Evolutionary conservation across 495 filamentous ascomycete genomes (phyloP), one percentile per base, ranked within the genome.

Genomic region (Recurvomyces mirabilis): DNA sequence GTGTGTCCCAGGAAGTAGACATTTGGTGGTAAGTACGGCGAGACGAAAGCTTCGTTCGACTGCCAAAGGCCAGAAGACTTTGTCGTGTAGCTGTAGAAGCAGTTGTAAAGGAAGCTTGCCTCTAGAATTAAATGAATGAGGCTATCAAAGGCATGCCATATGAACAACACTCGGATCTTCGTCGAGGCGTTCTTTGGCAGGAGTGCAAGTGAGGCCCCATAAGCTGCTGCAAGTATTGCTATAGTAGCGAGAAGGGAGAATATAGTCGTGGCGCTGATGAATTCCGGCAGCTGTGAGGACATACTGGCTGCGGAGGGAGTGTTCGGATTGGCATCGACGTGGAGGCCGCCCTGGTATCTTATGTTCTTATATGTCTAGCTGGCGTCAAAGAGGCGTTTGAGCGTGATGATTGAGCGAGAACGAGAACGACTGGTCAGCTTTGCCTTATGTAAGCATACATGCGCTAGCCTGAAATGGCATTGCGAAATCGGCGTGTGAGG

Each of bases 131-230:
- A 68, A 69, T 95, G 89, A 54, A 86, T 86, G 15, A 96, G 75
- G 35, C 81, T 79, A 63, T 94, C 86, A 68, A 94, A 94, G 50
- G 78, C 70, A 70, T 94, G 88, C 89, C 89, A 96, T 68, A 87
- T 77, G 72, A 93, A 94, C 49, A 96, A 77, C 55, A 80, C 57
- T 49, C 87, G 84, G 42, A 66, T 62, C 30, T 65, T 70, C 14
- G 47, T 55, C 6, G 58, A 54, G 17, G 74, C 64, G n/a, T 51
- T 65, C 51, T 53, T 57, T 15, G 70, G 73, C 39, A 76, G 65
- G 15, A 75, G 57, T 17, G 43, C 47, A 10, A 54, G 53, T 47
- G 69, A 67, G 38, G 69, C 57, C 26, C 60, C 1, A 59, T 69
- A 73, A 24, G 77, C 75, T 47, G 65, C 59, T 29, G 66, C 63